These are phyloP conservation scores for Chrysosporium keratinophilum DNA, from an alignment of 2,329 filamentous ascomycete species.

Conservation along the genomic window DNA sequence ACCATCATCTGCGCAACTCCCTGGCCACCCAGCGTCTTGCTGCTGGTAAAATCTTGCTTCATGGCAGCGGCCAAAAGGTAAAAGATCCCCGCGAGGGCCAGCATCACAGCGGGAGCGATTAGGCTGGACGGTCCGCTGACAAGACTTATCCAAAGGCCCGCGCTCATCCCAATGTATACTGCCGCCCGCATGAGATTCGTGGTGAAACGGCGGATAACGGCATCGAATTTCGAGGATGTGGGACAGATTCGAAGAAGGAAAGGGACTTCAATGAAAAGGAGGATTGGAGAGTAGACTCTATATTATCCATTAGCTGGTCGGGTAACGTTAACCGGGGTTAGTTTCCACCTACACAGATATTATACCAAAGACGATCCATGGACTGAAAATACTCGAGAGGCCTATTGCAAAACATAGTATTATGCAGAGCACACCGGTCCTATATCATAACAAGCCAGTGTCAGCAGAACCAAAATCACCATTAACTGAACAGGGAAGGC, in stretches of 20 bases:
- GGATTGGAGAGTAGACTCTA: slow-evolving; percentile 60
- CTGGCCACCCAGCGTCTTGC: slow-evolving; percentile 90
- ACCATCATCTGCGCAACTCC: slow-evolving; percentile 98
- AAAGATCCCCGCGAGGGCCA: slow-evolving; percentile 66
- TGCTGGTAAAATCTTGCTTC: slow-evolving; percentile 45
- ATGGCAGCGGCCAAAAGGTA: slow-evolving; percentile 48
- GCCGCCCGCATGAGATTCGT: slow-evolving; percentile 94
- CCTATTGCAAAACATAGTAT: slow-evolving; percentile 57
- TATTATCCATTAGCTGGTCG: background rate
- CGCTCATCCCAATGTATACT: slow-evolving; percentile 71
- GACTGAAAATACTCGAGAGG: slow-evolving; percentile 58
- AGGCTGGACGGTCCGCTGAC: slow-evolving; percentile 56
- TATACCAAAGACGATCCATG: slow-evolving; percentile 49
- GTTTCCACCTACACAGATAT: slow-evolving; percentile 44
- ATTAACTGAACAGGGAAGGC: background rate
- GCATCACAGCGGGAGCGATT: slow-evolving; percentile 74
- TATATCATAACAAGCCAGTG: slow-evolving; percentile 13
- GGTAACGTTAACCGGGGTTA: background rate
- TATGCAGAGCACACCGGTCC: slow-evolving; percentile 49
- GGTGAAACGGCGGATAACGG: slow-evolving; percentile 78
- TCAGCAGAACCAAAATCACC: background rate
- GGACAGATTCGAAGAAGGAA: slow-evolving; percentile 95
- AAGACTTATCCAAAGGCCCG: slow-evolving; percentile 76
- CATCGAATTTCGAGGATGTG: slow-evolving; percentile 80
- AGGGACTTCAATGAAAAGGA: slow-evolving; percentile 82